Conservation (phyloP, 225 moss, liverwort and hornwort genomes). For the Asterella californica region DNA sequence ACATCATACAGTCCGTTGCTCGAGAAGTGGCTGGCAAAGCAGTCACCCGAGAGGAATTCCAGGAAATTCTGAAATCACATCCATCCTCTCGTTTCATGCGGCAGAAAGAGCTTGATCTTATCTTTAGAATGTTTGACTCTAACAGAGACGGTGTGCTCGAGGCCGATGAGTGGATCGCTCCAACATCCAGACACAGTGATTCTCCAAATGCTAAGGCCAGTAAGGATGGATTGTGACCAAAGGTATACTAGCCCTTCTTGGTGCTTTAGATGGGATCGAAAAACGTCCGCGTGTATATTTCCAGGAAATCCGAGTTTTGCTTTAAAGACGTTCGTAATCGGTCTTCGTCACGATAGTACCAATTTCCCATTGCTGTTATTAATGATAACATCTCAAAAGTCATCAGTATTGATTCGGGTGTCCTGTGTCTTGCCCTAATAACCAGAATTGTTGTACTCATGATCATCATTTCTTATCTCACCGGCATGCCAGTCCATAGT, state of each 20-base stretch:
- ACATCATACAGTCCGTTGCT: slow-evolving; percentile 71
- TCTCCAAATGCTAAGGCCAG: neutral
- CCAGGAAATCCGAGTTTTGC: neutral
- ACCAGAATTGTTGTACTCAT: neutral
- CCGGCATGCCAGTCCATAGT: too few species aligned
- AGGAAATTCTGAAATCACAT: slow-evolving; percentile 58
- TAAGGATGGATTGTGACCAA: neutral
- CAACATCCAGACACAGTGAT: neutral
- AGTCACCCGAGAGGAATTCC: slow-evolving; percentile 48
- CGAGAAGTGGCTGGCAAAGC: slow-evolving; percentile 60
- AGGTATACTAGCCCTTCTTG: neutral
- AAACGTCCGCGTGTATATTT: neutral
- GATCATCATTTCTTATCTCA: neutral
- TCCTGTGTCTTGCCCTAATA: neutral
- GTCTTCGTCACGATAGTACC: neutral
- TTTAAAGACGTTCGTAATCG: neutral
- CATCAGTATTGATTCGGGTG: neutral
- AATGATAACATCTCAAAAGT: neutral
- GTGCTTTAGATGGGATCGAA: neutral
- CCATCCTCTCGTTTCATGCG: slow-evolving; percentile 65
- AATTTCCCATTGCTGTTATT: neutral
- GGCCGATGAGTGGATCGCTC: slow-evolving; percentile 24
- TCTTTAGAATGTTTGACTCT: slow-evolving; percentile 68
- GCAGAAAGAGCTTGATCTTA: slow-evolving; percentile 81
- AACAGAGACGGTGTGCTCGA: slow-evolving; percentile 61